Percentiles rank a stretch among this genome's conserved stretches.
Evolutionary conservation across 2,329 filamentous ascomycete genomes (phyloP).

Genomic region (Pseudocercospora cruenta): DNA sequence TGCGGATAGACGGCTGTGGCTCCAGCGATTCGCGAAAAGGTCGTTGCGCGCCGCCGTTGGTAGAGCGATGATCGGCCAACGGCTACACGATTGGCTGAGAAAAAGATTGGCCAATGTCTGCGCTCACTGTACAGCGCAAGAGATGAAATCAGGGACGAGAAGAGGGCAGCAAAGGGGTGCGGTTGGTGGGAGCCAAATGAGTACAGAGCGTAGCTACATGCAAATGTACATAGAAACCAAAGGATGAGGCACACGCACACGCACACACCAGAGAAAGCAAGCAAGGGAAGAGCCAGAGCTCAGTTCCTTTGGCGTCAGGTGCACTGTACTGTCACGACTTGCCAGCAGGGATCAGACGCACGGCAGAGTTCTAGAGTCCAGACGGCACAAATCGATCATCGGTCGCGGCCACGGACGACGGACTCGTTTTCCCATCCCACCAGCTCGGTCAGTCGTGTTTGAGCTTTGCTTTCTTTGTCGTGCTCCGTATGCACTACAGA

Average conservation of each 20-base stretch:
- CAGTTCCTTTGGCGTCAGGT: not conserved
- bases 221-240: not conserved
- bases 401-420: not conserved
- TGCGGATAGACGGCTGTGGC: constrained; percentile 8
- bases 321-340: not conserved
- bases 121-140: constrained; percentile 3
- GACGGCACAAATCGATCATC: not conserved
- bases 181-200: not conserved
- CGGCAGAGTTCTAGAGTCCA: not conserved
- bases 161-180: constrained; percentile 6
- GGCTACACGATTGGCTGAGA: constrained; percentile 17
- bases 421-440: not conserved
- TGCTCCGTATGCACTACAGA: not conserved
- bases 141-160: constrained; percentile 21
- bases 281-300: constrained; percentile 1
- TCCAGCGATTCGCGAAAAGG: not conserved
- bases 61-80: constrained; percentile 1
- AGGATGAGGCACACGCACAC: not conserved
- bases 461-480: not conserved
- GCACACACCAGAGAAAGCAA: not conserved
- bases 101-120: constrained; percentile 7
- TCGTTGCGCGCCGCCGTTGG: constrained; percentile 6
- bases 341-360: constrained; percentile 1
- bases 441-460: not conserved
- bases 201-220: not conserved